Evolutionary conservation across 106 monocot genomes (phyloP).

Genomic region (Acanthochlamys bracteata): DNA sequence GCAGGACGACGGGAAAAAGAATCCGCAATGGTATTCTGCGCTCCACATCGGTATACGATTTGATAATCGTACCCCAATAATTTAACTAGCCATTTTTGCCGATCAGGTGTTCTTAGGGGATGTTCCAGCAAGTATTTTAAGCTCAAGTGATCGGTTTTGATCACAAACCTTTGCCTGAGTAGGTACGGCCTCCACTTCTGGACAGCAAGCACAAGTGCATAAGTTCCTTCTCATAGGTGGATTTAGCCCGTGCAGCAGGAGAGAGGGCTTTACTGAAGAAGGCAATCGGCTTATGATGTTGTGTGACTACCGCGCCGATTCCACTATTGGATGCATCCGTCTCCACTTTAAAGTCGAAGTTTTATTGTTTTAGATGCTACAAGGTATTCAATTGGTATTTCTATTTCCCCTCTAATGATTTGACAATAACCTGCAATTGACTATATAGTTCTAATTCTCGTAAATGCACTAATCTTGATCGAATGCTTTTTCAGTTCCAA

Average conservation of each 20-base stretch:
- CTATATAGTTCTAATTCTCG: no score
- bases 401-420: no score
- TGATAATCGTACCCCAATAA: slow-evolving; percentile 1
- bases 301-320: neutral
- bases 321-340: neutral
- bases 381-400: no score
- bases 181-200: slow-evolving; percentile 7
- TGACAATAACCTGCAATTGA: no score
- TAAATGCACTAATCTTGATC: no score
- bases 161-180: neutral
- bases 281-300: neutral
- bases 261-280: neutral
- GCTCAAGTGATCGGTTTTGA: slow-evolving; percentile 3
- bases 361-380: no score
- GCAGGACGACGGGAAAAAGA: no score
- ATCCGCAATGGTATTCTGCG: neutral
- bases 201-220: neutral
- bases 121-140: neutral
- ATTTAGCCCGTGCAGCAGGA: neutral
- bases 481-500: no score
- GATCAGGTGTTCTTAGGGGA: neutral
- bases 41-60: neutral
- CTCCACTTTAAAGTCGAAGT: slow-evolving; percentile 1
- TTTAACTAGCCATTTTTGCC: slow-evolving; percentile 7
- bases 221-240: slow-evolving; percentile 6